Evolutionary conservation across 768 basidiomycete genomes (phyloP), one percentile per base, ranked within the genome.

Genomic region (Mrakia frigida): DNA sequence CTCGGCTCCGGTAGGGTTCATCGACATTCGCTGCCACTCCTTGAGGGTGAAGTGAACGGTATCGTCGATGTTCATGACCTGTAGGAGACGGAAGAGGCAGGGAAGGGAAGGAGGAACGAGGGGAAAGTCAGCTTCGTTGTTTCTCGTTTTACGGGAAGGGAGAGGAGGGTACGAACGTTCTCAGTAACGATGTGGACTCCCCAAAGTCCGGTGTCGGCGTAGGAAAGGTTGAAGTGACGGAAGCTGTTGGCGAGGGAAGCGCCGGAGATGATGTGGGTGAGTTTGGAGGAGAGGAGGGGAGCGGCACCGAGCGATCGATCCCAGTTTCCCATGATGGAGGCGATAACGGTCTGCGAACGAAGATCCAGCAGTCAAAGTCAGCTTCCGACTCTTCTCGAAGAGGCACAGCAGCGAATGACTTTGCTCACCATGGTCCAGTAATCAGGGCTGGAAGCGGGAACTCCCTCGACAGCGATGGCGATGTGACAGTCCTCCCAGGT

Each of bases 151-250:
- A 43, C 46, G 13, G 23, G 33, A 67, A 53, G 37, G 41, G 46
- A 59, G 53, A 61, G 46, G 39, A 52, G 67, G 41, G 25, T 43
- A 60, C 75, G 41, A 35, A 76, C 75, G 71, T 98, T 98, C 87
- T 99, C 97, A 25, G 92, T 90, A 77, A 95, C 93, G 74, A 97
- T 85, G 87, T 99, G 98, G 84, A 98, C 93, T 81, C 96, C 96
- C 97, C 96, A 99, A 46, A 98, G 89, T 76, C 97, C 97, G 28
- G 95, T 98, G 84, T 99, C 97, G 9, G 94, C 94, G 87, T 99
- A 99, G 9, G 92, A 93, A 1, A 96, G 98, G 25, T 94, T 96
- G 90, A 98, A 99, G 73, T 92, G 93, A 93, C 98, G 96, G 91
- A 92, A 99, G 76, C 91, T 93, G 87, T 98, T 99, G 82, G 97